These are phyloP conservation scores for Sorghum bicolor DNA, from an alignment of 176 grass and related monocot genomes.

Conservation along the genomic window DNA sequence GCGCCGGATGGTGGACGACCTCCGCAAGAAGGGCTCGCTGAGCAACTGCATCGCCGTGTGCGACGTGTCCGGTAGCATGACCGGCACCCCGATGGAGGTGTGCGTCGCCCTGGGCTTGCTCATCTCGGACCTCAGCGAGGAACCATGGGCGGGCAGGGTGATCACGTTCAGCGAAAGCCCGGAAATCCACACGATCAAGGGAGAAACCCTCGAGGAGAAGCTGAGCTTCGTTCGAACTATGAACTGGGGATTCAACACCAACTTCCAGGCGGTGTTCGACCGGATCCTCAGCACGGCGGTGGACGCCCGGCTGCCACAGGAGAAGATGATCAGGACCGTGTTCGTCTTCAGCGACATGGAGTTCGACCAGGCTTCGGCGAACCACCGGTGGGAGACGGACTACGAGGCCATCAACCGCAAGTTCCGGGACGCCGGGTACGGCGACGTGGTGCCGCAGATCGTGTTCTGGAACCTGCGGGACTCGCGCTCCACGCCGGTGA, in stretches of 20 bases:
- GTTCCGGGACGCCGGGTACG: conserved; percentile 36
- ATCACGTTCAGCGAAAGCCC: not conserved
- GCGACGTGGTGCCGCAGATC: conserved; percentile 30
- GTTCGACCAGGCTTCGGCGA: not conserved
- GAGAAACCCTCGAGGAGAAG: conserved; percentile 26
- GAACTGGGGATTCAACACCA: not conserved
- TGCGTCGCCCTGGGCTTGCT: conserved; percentile 39
- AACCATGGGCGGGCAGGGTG: conserved; percentile 42
- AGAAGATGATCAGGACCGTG: not conserved
- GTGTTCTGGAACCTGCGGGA: conserved; percentile 18
- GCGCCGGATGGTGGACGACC: conserved; percentile 38
- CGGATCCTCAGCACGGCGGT: not conserved
- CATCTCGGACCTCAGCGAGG: conserved; percentile 51
- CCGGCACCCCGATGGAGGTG: conserved; percentile 37
- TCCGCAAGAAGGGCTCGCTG: conserved; percentile 25
- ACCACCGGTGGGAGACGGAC: conserved; percentile 41
- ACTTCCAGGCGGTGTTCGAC: conserved; percentile 2
- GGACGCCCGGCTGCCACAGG: not conserved
- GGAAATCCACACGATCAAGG: conserved; percentile 29
- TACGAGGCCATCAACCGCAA: conserved; percentile 45
- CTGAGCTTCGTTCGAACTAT: not conserved
- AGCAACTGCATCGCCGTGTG: conserved; percentile 48
- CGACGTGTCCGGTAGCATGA: conserved; percentile 42
- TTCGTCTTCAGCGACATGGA: not conserved
- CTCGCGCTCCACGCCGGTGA: not conserved